A percentile compares a stretch with the other conserved stretches of the same genome.
Conservation (phyloP, 2,329 filamentous ascomycete genomes). For the Talaromyces sp. region DNA sequence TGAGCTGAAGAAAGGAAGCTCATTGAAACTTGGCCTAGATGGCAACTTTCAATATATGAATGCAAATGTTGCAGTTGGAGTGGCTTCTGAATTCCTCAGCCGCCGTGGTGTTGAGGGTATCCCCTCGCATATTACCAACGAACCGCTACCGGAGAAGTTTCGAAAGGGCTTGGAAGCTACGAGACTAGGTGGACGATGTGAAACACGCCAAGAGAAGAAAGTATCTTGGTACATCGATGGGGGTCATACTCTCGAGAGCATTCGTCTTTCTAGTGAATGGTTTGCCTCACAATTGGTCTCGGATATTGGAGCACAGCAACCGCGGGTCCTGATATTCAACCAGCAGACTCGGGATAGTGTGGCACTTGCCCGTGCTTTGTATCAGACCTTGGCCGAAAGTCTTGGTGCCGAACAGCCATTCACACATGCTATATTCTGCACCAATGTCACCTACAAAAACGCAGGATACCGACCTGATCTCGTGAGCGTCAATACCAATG, state of each 20-base stretch:
- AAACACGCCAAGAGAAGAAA: slow-evolving; percentile 55
- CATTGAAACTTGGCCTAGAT: slow-evolving; percentile 53
- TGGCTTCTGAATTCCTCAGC: slow-evolving; percentile 37
- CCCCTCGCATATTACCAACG: slow-evolving; percentile 31
- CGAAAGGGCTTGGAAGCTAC: slow-evolving; percentile 61
- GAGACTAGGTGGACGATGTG: slow-evolving; percentile 70
- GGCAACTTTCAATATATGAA: slow-evolving; percentile 61
- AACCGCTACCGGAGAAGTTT: slow-evolving; percentile 57
- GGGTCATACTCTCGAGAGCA: slow-evolving; percentile 80
- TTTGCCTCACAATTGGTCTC: slow-evolving; percentile 53
- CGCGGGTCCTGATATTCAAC: slow-evolving; percentile 76
- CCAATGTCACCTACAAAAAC: slow-evolving; percentile 64
- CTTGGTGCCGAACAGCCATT: slow-evolving; percentile 50
- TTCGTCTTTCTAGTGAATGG: slow-evolving; percentile 72
- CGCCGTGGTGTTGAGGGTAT: slow-evolving; percentile 30
- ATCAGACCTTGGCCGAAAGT: slow-evolving; percentile 49
- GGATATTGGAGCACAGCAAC: slow-evolving; percentile 30
- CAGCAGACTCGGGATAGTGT: slow-evolving; percentile 79
- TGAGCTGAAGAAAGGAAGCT: slow-evolving; percentile 33
- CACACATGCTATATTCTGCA: slow-evolving; percentile 71
- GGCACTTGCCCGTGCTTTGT: slow-evolving; percentile 58
- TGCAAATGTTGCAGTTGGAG: slow-evolving; percentile 55
- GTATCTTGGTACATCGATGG: slow-evolving; percentile 80
- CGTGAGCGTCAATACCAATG: slow-evolving; percentile 57
- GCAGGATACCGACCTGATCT: slow-evolving; percentile 60